Percentiles rank a stretch among this genome's conserved stretches.
phyloP scores from a whole-genome alignment of 345 rosid genomes.

The Hibiscus trionum region DNA sequence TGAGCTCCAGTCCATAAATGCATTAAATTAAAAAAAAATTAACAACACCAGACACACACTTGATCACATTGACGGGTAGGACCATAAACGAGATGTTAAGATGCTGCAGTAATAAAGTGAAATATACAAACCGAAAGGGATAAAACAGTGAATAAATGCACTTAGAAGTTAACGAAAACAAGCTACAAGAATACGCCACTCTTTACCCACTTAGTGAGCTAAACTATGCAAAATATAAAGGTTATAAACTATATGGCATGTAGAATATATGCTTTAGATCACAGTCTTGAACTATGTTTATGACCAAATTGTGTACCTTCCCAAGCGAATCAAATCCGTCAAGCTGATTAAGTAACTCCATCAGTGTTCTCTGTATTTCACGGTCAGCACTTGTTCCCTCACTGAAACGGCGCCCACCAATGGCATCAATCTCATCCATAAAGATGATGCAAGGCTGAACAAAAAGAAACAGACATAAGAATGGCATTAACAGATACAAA shows the following conservation, averaged over 20 bases:
- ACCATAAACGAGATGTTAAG: neutral
- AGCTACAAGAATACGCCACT: neutral
- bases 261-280: neutral
- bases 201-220: neutral
- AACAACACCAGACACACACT: neutral
- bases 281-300: neutral
- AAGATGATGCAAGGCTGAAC: constrained; percentile 91
- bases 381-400: constrained; percentile 99
- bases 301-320: constrained; percentile 49
- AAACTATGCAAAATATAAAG: neutral
- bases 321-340: constrained; percentile 98
- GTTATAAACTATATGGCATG: neutral
- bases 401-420: constrained; percentile 96
- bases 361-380: constrained; percentile 96
- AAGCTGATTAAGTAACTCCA: constrained; percentile 96
- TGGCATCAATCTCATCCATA: constrained; percentile 99
- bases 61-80: neutral
- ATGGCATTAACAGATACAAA: neutral
- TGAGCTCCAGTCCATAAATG: neutral
- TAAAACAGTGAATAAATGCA: neutral
- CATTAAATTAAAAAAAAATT: neutral
- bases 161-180: neutral
- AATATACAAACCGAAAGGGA: neutral
- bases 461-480: constrained; percentile 3
- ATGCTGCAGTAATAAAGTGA: neutral